Conservation (phyloP, 176 grass and related monocot genomes). For the Aegilops speltoides region DNA sequence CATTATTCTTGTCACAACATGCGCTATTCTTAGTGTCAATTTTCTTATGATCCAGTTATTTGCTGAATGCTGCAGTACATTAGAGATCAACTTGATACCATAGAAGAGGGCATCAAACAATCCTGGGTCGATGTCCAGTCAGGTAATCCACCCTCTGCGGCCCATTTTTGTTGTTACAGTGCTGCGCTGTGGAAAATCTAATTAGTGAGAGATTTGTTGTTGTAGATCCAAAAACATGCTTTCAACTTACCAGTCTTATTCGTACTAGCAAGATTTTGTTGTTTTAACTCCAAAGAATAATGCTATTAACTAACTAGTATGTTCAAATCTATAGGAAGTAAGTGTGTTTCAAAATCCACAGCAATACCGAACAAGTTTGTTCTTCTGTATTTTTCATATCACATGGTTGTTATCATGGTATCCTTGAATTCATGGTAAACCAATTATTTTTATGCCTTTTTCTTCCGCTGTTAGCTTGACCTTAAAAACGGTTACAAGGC, state of each 20-base stretch:
- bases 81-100: constrained; percentile 74
- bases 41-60: constrained; percentile 33
- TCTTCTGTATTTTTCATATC: background rate
- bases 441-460: background rate
- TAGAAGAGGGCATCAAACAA: constrained; percentile 81
- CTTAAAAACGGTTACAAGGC: background rate
- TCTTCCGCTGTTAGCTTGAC: background rate
- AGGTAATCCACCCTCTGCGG: constrained; percentile 49
- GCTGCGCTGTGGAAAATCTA: background rate
- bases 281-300: background rate
- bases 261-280: background rate
- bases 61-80: constrained; percentile 60
- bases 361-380: background rate
- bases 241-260: background rate
- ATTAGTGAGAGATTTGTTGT: background rate
- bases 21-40: background rate
- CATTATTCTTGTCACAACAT: constrained; percentile 5
- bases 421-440: background rate
- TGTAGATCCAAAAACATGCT: background rate
- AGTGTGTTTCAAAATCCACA: background rate
- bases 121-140: constrained; percentile 60
- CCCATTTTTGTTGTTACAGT: background rate
- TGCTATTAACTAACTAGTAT: background rate
- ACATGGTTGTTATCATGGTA: background rate
- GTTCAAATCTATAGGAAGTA: background rate